Conservation (phyloP, 805 yeast genomes). For the Hanseniaspora hatyaiensis region DNA sequence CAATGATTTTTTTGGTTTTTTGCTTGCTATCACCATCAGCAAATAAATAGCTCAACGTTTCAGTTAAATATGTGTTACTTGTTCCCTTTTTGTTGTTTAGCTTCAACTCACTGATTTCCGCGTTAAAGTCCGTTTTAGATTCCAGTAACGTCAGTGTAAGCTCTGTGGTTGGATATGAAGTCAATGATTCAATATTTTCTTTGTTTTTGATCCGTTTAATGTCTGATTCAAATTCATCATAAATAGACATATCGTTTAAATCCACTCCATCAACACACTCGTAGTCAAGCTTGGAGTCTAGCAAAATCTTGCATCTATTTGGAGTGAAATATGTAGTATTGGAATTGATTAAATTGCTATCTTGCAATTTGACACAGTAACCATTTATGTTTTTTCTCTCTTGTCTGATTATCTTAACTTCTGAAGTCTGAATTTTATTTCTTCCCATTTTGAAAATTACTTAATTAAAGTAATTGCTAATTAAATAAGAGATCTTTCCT, state of each 20-base stretch:
- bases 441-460: background rate
- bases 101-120: background rate
- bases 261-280: too few relatives aligned
- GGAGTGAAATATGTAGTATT: constrained; percentile 3
- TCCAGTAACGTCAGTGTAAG: constrained; percentile 3
- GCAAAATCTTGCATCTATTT: background rate
- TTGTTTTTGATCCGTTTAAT: background rate
- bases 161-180: background rate
- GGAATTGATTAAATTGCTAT: background rate
- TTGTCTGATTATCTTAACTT: background rate
- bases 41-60: constrained; percentile 11
- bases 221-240: background rate
- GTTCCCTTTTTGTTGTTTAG: background rate
- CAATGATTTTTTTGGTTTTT: constrained; percentile 14
- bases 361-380: too few relatives aligned
- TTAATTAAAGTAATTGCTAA: too few relatives aligned
- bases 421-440: background rate
- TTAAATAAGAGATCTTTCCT: too few relatives aligned
- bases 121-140: background rate
- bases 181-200: background rate
- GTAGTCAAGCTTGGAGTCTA: too few relatives aligned
- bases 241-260: too few relatives aligned
- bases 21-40: constrained; percentile 10
- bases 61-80: background rate
- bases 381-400: background rate